Conservation (phyloP, 441 rosid species). For the Adansonia rubrostipa region DNA sequence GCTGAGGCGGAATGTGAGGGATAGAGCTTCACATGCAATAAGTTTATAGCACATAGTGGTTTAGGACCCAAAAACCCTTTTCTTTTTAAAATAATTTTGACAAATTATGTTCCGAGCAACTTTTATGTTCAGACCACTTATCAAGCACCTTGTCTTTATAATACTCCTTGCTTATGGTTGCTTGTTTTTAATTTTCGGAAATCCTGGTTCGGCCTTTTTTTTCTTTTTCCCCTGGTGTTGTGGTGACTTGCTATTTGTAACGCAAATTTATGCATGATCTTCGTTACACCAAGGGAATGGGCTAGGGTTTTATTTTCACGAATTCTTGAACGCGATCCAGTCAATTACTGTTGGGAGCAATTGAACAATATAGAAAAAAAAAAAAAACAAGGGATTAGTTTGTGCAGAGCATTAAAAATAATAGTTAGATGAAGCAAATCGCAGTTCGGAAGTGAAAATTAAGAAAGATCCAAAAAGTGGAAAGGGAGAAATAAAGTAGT, state of each 20-base stretch:
- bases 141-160: neutral
- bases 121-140: neutral
- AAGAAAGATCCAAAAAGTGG: too few relatives aligned
- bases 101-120: slow-evolving; percentile 12
- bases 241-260: too few relatives aligned
- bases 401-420: too few relatives aligned
- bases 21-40: neutral
- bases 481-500: too few relatives aligned
- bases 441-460: too few relatives aligned
- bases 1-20: neutral
- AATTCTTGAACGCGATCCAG: neutral
- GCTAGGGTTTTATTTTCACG: neutral
- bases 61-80: neutral
- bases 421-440: too few relatives aligned
- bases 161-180: neutral
- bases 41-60: neutral
- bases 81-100: slow-evolving; percentile 18
- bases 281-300: too few relatives aligned
- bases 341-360: neutral
- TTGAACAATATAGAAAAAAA: too few relatives aligned
- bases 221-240: neutral
- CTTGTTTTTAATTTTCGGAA: neutral
- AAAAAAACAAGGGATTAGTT: too few relatives aligned
- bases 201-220: neutral
- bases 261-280: too few relatives aligned